phyloP scores from a whole-genome alignment of 2,329 filamentous ascomycete genomes.

The Phyllosticta citrichinensis region DNA sequence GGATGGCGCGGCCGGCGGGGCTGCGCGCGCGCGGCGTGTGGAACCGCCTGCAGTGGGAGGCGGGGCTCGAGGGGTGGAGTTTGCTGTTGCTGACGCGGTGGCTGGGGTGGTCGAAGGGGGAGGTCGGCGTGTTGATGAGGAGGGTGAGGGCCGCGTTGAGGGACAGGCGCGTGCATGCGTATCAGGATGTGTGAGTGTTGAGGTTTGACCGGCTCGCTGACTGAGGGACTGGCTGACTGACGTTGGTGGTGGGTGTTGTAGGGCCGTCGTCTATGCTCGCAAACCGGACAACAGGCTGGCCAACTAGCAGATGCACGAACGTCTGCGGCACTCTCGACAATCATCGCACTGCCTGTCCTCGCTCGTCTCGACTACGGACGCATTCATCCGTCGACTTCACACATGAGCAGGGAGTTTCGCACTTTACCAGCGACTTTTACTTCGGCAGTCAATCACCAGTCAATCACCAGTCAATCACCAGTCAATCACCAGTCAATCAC shows the following conservation, averaged over 20 bases:
- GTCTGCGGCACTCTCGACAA: no score
- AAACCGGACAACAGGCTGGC: neutral
- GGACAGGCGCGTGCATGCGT: constrained; percentile 1
- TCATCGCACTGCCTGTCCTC: no score
- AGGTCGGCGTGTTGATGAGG: neutral
- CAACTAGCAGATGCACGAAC: neutral
- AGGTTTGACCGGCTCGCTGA: neutral
- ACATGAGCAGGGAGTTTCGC: no score
- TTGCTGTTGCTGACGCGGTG: constrained; percentile 4
- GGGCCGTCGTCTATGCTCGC: neutral
- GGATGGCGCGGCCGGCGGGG: constrained; percentile 27
- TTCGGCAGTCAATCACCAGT: no score
- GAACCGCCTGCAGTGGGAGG: constrained; percentile 12
- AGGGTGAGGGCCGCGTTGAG: neutral
- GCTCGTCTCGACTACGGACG: no score
- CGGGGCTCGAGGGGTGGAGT: constrained; percentile 16
- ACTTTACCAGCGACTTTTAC: no score
- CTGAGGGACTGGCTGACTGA: neutral
- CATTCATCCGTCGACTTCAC: no score
- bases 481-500: no score
- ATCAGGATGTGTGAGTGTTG: constrained; percentile 3
- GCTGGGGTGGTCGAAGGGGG: neutral
- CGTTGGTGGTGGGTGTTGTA: neutral
- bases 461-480: no score
- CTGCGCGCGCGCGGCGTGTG: constrained; percentile 41